phyloP scores from a whole-genome alignment of 106 monocot species.

The Vanilla planifolia region DNA sequence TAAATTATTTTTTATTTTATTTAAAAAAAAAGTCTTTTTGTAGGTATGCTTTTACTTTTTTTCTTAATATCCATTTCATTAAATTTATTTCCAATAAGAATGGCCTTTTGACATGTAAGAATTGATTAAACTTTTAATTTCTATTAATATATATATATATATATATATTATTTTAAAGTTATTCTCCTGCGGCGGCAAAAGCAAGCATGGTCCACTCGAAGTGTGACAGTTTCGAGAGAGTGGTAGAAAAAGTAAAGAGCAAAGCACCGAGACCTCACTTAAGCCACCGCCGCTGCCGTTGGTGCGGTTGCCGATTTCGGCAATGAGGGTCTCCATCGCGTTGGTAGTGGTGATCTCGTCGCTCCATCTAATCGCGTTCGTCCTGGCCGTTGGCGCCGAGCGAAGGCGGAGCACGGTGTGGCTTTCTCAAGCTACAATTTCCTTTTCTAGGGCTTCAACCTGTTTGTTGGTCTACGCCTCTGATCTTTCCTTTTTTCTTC shows the following conservation, averaged over 20 bases:
- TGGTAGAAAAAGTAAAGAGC: neutral
- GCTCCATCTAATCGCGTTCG: slow-evolving; percentile 81
- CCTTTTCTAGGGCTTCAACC: neutral
- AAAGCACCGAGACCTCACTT: neutral
- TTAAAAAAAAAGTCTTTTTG: too few species aligned
- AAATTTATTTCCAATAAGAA: too few species aligned
- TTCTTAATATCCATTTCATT: too few species aligned
- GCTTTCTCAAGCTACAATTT: neutral
- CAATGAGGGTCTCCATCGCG: slow-evolving; percentile 46
- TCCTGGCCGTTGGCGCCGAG: slow-evolving; percentile 91
- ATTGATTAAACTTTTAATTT: too few species aligned
- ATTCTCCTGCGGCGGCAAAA: too few species aligned
- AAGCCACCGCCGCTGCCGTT: neutral
- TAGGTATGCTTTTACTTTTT: too few species aligned
- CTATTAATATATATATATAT: too few species aligned
- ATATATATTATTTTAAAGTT: too few species aligned
- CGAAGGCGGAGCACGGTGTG: slow-evolving; percentile 78
- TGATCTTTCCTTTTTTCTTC: neutral
- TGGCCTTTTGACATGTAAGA: too few species aligned
- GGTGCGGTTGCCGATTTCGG: neutral
- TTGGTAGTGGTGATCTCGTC: slow-evolving; percentile 34
- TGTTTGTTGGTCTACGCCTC: neutral
- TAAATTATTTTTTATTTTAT: too few species aligned
- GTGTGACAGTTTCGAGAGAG: too few species aligned
- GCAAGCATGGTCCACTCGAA: too few species aligned